Evolutionary conservation across 2,329 filamentous ascomycete species (phyloP).

Genomic region (Botrytis squamosa): DNA sequence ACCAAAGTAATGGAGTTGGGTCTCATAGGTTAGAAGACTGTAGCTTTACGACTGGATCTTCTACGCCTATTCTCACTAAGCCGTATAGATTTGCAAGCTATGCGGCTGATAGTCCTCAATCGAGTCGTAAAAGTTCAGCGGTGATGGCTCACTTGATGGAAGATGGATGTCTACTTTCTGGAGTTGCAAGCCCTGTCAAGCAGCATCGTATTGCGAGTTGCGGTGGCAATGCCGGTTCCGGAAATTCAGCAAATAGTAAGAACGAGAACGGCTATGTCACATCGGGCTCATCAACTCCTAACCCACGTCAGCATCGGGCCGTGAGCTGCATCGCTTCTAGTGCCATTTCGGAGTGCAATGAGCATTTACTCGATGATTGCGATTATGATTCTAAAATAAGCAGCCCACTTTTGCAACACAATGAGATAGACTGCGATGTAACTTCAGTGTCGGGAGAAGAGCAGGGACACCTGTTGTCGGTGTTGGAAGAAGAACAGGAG

Average conservation of each 20-base stretch:
- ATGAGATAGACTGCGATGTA: neutral
- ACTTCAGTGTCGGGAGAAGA: neutral
- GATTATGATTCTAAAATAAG: neutral
- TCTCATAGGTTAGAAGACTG: neutral
- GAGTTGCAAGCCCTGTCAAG: constrained; percentile 5
- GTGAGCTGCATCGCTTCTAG: neutral
- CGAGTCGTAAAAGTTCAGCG: neutral
- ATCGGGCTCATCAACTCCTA: neutral
- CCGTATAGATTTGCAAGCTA: constrained; percentile 9
- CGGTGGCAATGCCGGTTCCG: too few species aligned
- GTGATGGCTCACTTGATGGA: neutral
- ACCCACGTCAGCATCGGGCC: neutral
- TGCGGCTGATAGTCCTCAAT: neutral
- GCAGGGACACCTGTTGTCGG: neutral
- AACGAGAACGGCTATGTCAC: neutral
- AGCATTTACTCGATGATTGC: constrained; percentile 12
- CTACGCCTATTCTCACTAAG: neutral
- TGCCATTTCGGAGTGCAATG: neutral
- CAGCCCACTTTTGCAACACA: neutral
- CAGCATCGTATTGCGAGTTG: constrained; percentile 7
- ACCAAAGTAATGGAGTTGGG: neutral
- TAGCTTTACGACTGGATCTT: constrained; percentile 5
- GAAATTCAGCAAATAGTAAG: neutral
- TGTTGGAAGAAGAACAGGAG: constrained; percentile 8
- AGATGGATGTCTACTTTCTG: constrained; percentile 16